phyloP scores from a whole-genome alignment of 2,329 filamentous ascomycete genomes.

The Aspergillus cejpii region DNA sequence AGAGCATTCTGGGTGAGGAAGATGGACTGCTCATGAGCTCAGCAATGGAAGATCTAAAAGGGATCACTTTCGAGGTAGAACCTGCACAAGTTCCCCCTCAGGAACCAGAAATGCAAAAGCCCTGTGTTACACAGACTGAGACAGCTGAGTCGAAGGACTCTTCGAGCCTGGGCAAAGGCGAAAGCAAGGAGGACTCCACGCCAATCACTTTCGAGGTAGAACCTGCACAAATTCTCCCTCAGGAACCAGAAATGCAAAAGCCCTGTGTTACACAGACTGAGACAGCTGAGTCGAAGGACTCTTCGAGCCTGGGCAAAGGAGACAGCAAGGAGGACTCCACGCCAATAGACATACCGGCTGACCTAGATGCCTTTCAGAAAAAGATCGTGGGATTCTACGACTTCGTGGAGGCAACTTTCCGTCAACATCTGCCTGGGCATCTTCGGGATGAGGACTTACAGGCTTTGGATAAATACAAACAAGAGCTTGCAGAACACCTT shows the following conservation, averaged over 20 bases:
- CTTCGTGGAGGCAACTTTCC: conserved; percentile 11
- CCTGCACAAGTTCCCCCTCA: background rate
- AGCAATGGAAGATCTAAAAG: conserved; percentile 17
- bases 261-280: background rate
- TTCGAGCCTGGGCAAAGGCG: background rate
- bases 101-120: background rate
- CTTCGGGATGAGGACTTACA: conserved; percentile 7
- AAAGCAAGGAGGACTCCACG: background rate
- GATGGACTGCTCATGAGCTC: conserved; percentile 9
- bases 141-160: background rate
- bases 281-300: background rate
- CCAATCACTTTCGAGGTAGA: conserved; percentile 14
- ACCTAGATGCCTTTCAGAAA: background rate
- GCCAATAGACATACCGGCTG: no score
- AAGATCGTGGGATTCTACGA: conserved; percentile 18
- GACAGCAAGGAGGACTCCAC: background rate
- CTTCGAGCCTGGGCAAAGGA: background rate
- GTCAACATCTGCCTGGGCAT: background rate
- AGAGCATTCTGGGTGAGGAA: background rate
- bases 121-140: background rate
- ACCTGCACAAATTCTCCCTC: background rate
- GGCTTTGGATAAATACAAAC: conserved; percentile 14
- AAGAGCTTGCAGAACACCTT: conserved; percentile 13
- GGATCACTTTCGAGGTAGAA: conserved; percentile 14
- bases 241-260: background rate